A percentile compares a stretch with the other conserved stretches of the same genome.
Conservation (phyloP, 768 basidiomycete species). For the Termitomyces sp. region DNA sequence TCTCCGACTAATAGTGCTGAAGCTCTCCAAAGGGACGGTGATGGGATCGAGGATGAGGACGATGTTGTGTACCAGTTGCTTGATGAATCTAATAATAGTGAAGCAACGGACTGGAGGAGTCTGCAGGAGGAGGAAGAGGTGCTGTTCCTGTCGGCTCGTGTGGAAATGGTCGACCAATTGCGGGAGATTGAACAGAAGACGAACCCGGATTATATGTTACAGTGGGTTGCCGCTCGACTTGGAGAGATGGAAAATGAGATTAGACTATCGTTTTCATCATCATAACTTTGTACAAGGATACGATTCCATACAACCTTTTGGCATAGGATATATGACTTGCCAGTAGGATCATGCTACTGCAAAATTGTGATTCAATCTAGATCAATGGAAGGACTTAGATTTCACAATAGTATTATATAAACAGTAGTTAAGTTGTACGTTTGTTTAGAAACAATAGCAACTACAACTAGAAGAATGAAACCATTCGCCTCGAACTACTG, state of each 20-base stretch:
- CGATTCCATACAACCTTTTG: too few species aligned
- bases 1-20: not conserved
- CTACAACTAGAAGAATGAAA: too few species aligned
- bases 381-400: too few species aligned
- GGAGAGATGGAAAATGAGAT: constrained; percentile 1
- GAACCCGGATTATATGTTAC: constrained; percentile 18
- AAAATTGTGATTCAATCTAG: too few species aligned
- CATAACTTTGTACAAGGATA: not conserved
- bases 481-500: too few species aligned
- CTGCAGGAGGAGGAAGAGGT: constrained; percentile 11
- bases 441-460: too few species aligned
- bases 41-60: not conserved
- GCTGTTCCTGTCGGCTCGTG: constrained; percentile 16
- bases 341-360: too few species aligned
- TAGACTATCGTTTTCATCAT: not conserved
- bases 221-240: constrained; percentile 17
- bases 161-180: constrained; percentile 17
- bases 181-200: constrained; percentile 22
- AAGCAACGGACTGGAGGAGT: not conserved
- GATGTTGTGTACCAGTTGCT: not conserved
- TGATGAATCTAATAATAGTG: not conserved
- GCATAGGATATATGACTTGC: too few species aligned
- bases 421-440: too few species aligned
- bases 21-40: not conserved
- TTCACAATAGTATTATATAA: too few species aligned